phyloP scores from a whole-genome alignment of 2,329 filamentous ascomycete species.

The Trichoderma hamatum region DNA sequence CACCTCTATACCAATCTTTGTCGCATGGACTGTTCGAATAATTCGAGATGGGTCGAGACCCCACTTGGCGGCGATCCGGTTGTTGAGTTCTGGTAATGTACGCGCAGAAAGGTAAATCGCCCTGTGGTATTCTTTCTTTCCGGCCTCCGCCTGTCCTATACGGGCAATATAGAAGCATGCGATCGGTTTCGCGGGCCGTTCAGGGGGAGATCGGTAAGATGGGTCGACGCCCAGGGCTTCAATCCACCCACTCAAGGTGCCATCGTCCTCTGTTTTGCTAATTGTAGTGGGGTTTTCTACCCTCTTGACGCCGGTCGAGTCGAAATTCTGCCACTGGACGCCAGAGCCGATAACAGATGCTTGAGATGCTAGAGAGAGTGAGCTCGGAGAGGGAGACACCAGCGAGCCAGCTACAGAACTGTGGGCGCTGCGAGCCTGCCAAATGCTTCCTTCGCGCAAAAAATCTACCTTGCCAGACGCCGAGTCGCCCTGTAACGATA shows the following conservation, averaged over 20 bases:
- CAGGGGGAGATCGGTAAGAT: slow-evolving; percentile 76
- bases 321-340: slow-evolving; percentile 61
- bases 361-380: slow-evolving; percentile 63
- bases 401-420: slow-evolving; percentile 64
- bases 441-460: slow-evolving; percentile 51
- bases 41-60: slow-evolving; percentile 74
- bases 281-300: slow-evolving; percentile 58
- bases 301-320: slow-evolving; percentile 53
- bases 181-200: slow-evolving; percentile 70
- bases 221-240: slow-evolving; percentile 90
- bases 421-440: slow-evolving; percentile 56
- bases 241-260: slow-evolving; percentile 78
- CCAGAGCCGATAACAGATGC: slow-evolving; percentile 47
- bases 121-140: slow-evolving; percentile 68
- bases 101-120: slow-evolving; percentile 84
- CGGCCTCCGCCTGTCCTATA: slow-evolving; percentile 53
- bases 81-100: slow-evolving; percentile 73
- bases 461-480: slow-evolving; percentile 59
- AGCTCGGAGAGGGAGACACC: slow-evolving; percentile 68
- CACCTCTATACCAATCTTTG: slow-evolving; percentile 75
- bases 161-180: slow-evolving; percentile 85
- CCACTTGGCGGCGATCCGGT: slow-evolving; percentile 76
- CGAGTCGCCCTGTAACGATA: slow-evolving; percentile 70
- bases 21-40: slow-evolving; percentile 70
- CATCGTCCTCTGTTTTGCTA: slow-evolving; percentile 60